Evolutionary conservation across 2,329 filamentous ascomycete species (phyloP), one percentile per base, ranked within the genome.

Genomic region (Penicillium sp.): DNA sequence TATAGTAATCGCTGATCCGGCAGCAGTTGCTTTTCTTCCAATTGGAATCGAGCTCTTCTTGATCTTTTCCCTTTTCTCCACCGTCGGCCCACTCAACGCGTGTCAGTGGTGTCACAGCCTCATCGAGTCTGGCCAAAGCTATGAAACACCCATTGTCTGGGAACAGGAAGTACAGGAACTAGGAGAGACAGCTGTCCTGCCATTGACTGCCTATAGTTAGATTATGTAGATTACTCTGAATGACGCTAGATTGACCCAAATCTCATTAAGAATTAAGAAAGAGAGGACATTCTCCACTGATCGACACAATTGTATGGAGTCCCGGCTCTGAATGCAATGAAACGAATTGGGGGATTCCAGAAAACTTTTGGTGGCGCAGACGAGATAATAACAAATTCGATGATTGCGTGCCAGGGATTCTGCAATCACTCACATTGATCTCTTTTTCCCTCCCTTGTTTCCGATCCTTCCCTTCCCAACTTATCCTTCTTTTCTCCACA

Each of bases 91-190:
- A 65, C 63, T n/a, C 46, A 65, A 66, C 62, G 63, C 63, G 64
- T 65, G 64, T 66, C 63, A 63, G 57, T 9, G 24, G 64, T 65
- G 64, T 66, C 63, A 63, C 57, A 26, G 24, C 22, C 37, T 39
- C 39, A 40, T 42, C 16, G 37, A 47, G 37, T 43, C 45, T 27
- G 32, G 7, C 44, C 11, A 34, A 14, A 10, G 16, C 9, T 36
- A 28, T 42, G 29, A 48, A 40, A 40, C 40, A 28, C 31, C 31
- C 16, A 5, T 22, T 16, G 18, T 31, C 14, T 11, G 11, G n/a
- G 9, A 9, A 23, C n/a, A n/a, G n/a, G n/a, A n/a, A n/a, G n/a
- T n/a, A 9, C 23, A 14, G 37, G 16, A 32, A 16, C 29, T 3
- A 29, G 9, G 32, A 23, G 9, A 32, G 39, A 41, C 18, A 24